These are phyloP conservation scores for Cladosporium cucumerinum DNA, from an alignment of 2,329 filamentous ascomycete genomes.

Conservation along the genomic window DNA sequence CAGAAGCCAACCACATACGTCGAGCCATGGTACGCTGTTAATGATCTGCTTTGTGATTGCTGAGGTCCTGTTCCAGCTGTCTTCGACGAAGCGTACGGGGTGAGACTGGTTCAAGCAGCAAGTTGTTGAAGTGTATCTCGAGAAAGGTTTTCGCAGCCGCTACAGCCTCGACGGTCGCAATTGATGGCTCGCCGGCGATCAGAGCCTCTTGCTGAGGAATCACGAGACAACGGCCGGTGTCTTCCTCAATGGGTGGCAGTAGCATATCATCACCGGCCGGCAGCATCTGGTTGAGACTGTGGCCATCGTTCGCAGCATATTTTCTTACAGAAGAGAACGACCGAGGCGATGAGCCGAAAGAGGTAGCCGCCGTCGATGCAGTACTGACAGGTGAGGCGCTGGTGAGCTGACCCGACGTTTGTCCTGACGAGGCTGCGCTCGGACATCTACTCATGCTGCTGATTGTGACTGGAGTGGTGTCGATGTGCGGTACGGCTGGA, in stretches of 20 bases:
- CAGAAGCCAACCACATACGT: constrained; percentile 60
- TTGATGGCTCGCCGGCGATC: constrained; percentile 34
- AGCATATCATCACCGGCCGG: constrained; percentile 24
- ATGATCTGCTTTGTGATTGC: constrained; percentile 51
- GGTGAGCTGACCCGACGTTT: constrained; percentile 15
- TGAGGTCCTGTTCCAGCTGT: constrained; percentile 63
- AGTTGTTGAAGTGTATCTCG: constrained; percentile 77
- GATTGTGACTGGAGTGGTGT: neutral
- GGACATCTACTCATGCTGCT: neutral
- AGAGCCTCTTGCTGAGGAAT: constrained; percentile 33
- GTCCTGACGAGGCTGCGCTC: constrained; percentile 9
- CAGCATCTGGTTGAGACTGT: constrained; percentile 23
- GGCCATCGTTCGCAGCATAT: constrained; percentile 28
- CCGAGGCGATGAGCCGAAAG: constrained; percentile 27
- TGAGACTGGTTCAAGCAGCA: constrained; percentile 53
- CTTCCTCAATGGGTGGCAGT: constrained; percentile 35
- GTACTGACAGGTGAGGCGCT: constrained; percentile 28
- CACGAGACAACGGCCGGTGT: constrained; percentile 25
- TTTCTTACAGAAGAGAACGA: constrained; percentile 28
- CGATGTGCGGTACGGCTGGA: constrained; percentile 12
- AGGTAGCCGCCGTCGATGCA: constrained; percentile 35
- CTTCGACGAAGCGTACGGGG: constrained; percentile 60
- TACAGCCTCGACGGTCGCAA: constrained; percentile 69
- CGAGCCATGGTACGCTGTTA: constrained; percentile 56
- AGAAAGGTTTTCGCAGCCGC: constrained; percentile 81